These are phyloP conservation scores for Eudorina sp. DNA, from an alignment of 139 green algal genomes.

Conservation along the genomic window DNA sequence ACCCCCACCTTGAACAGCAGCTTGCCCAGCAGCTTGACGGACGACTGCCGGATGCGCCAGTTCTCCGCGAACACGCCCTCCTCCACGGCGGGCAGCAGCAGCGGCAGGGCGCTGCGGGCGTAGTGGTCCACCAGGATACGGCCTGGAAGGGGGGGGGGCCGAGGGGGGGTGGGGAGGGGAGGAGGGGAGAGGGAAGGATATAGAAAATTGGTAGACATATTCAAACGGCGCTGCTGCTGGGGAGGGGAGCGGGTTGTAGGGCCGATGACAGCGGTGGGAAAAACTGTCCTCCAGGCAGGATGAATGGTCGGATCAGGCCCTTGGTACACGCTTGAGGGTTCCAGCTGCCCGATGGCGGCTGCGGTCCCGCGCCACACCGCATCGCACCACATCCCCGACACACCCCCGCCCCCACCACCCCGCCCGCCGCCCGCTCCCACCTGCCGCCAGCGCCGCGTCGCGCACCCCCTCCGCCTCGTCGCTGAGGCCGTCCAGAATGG, in stretches of 20 bases:
- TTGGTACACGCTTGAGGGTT: no score
- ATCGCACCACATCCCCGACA: no score
- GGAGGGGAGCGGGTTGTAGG: no score
- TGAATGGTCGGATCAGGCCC: no score
- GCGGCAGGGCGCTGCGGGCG: conserved; percentile 74
- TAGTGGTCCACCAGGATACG: conserved; percentile 89
- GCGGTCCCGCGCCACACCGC: no score
- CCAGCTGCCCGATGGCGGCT: no score
- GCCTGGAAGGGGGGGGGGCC: conserved; percentile 11
- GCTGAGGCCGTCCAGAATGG: conserved; percentile 93
- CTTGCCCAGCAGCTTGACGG: conserved; percentile 94
- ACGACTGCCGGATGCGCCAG: conserved; percentile 96
- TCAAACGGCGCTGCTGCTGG: no score
- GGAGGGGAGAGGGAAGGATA: no score
- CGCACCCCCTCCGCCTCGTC: conserved; percentile 96
- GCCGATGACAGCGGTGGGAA: no score
- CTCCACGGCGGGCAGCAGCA: conserved; percentile 96
- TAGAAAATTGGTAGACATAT: no score
- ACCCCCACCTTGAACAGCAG: conserved; percentile 98
- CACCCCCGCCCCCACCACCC: neutral
- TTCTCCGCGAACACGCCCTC: conserved; percentile 87
- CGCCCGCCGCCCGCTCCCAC: conserved; percentile 8
- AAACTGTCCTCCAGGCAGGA: no score
- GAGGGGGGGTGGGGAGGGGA: neutral
- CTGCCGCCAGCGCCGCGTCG: conserved; percentile 89